These are phyloP conservation scores for Fusarium nurragi DNA, from an alignment of 2,329 filamentous ascomycete species.

Conservation along the genomic window DNA sequence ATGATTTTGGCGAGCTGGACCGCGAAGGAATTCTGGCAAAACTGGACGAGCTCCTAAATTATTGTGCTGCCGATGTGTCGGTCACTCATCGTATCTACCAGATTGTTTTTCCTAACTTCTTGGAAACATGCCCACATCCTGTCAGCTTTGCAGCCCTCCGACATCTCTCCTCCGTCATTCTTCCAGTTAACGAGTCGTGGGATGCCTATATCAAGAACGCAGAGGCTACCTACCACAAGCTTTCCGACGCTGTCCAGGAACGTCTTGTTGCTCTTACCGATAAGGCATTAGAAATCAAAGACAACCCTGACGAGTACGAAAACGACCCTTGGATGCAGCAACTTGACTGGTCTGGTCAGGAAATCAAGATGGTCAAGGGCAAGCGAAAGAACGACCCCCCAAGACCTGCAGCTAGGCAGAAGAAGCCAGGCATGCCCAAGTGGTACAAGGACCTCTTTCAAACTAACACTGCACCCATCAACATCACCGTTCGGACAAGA, in stretches of 20 bases:
- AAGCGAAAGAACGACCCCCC: slow-evolving; percentile 87
- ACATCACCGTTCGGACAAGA: slow-evolving; percentile 84
- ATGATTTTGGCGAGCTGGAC: slow-evolving; percentile 87
- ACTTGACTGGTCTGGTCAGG: slow-evolving; percentile 94
- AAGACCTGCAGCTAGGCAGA: slow-evolving; percentile 82
- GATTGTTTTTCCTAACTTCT: slow-evolving; percentile 89
- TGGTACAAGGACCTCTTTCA: slow-evolving; percentile 95
- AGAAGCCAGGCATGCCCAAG: slow-evolving; percentile 91
- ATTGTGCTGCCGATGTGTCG: slow-evolving; percentile 93
- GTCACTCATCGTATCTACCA: slow-evolving; percentile 95
- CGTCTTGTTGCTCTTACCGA: slow-evolving; percentile 78
- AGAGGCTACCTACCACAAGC: slow-evolving; percentile 81
- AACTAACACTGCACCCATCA: slow-evolving; percentile 74
- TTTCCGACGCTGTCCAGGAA: slow-evolving; percentile 80
- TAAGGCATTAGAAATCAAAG: slow-evolving; percentile 79
- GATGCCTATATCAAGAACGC: slow-evolving; percentile 83
- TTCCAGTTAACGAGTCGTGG: slow-evolving; percentile 91
- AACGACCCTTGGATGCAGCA: slow-evolving; percentile 92
- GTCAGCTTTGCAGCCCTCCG: slow-evolving; percentile 95
- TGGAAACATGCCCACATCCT: slow-evolving; percentile 91
- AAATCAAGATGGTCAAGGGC: slow-evolving; percentile 88
- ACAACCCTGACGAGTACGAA: slow-evolving; percentile 72
- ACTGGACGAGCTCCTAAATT: slow-evolving; percentile 85
- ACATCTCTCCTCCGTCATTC: slow-evolving; percentile 91
- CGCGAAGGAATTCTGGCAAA: slow-evolving; percentile 74